Evolutionary conservation across 31 red algal species (phyloP).

Genomic region (Pterothamnion heteromorphum): DNA sequence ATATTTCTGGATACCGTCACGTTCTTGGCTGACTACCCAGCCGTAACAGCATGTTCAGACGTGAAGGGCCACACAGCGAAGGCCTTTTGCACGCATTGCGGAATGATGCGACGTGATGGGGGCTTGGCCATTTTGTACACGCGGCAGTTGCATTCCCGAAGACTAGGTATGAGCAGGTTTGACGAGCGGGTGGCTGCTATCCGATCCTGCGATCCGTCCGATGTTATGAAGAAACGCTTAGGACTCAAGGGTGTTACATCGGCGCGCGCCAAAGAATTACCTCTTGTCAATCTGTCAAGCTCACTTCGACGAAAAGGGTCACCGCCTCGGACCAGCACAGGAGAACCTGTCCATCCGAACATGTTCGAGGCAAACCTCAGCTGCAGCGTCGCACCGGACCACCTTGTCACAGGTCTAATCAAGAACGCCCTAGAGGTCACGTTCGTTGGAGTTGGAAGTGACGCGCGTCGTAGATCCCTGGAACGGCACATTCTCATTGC

Average conservation of each 20-base stretch:
- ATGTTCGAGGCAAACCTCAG: not conserved
- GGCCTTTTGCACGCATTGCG: not conserved
- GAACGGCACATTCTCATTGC: not conserved
- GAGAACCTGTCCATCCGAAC: not conserved
- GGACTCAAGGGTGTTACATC: not conserved
- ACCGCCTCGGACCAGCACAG: not conserved
- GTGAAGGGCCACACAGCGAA: not conserved
- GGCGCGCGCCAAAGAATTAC: not conserved
- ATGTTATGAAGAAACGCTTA: not conserved
- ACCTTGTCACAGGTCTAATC: not conserved
- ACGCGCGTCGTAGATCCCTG: not conserved
- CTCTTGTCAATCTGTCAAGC: not conserved
- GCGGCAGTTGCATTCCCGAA: not conserved
- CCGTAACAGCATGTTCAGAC: not conserved
- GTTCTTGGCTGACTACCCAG: not conserved
- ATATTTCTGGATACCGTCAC: not conserved
- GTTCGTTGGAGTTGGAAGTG: not conserved
- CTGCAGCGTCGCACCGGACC: not conserved
- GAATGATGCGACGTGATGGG: not conserved
- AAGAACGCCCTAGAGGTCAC: not conserved
- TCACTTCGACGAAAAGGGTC: not conserved
- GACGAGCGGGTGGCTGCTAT: not conserved
- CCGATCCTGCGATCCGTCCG: not conserved
- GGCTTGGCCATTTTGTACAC: not conserved
- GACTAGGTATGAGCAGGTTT: not conserved